Base-by-base conservation (phyloP, 305 asterid species). In the Fraxinus greggii region DNA sequence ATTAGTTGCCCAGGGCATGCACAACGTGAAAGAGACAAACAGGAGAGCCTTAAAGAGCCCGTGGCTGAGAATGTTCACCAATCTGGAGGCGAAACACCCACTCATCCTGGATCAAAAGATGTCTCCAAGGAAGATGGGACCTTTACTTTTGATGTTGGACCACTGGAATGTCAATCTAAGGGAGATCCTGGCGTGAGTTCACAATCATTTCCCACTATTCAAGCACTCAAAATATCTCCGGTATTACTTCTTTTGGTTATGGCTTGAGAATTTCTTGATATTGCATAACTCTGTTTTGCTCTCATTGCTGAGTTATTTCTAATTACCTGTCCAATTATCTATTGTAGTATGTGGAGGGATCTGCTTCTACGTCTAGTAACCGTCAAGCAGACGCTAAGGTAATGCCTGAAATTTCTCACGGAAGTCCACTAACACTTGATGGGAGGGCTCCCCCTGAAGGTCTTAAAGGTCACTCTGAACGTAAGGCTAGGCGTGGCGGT, bases 401-500 rank as follows among this genome's bases (percentile, higher is more conserved):
- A 21, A 88, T 83, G 85, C 91, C 85, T 76, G 97, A 86, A 87
- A 83, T 82, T 87, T 85, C 93, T 84, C 88, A 84, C 31, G 89
- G 85, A 79, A 86, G 70, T 59, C 29, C 31, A 21, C 70, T 59
- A 85, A 85, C 84, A 69, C 81, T 88, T 79, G 92, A 84, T 67
- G 86, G 80, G 72, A 76, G 77, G 77, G 72, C 86, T 61, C 80
- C 93, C 70, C 82, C 93, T 79, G 89, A 87, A 86, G 85, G 83
- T 85, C 79, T 82, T 78, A 89, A 85, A 89, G 87, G 86, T 40
- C 70, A 88, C 31, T 87, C 93, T 75, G 97, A 84, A 85, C 93
- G 94, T 56, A 97, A 95, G 89, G 32, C 93, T 82, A 92, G 95
- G 85, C 98, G 97, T 76, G 88, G 90, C 32, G 84, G 93, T 79